Conservation (phyloP, 2,329 filamentous ascomycete species). For the Xylariaceae sp. region DNA sequence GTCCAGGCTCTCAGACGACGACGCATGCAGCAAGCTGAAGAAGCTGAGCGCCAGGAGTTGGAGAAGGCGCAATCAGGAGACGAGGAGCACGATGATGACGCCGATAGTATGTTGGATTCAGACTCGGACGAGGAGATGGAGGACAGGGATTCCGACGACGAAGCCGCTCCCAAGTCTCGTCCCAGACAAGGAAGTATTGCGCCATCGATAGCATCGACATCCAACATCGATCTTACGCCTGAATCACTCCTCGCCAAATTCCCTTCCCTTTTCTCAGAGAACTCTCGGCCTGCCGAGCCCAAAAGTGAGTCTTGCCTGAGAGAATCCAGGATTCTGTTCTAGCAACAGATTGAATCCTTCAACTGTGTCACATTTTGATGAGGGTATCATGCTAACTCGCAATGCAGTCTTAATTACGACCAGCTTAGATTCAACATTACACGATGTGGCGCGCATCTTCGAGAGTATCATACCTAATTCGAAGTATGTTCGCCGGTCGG, state of each 20-base stretch:
- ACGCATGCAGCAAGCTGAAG: slow-evolving; percentile 47
- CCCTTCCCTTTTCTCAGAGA: slow-evolving; percentile 55
- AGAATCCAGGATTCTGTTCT: no score
- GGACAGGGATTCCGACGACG: slow-evolving; percentile 37
- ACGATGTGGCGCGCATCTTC: slow-evolving; percentile 73
- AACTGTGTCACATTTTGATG: no score
- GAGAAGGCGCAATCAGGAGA: slow-evolving; percentile 30
- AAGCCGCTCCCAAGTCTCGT: slow-evolving; percentile 38
- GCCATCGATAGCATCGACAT: slow-evolving; percentile 55
- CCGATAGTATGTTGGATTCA: slow-evolving; percentile 76
- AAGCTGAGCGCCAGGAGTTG: slow-evolving; percentile 38
- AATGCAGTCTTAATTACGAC: slow-evolving; percentile 75
- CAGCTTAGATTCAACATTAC: slow-evolving; percentile 79
- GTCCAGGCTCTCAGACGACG: slow-evolving; percentile 51
- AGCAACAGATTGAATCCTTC: no score
- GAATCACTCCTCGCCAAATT: slow-evolving; percentile 57
- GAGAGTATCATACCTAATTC: slow-evolving; percentile 78
- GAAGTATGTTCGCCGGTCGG: slow-evolving; percentile 80
- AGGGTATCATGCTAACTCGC: slow-evolving; percentile 1
- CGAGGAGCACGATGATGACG: slow-evolving; percentile 43
- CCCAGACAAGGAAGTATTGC: slow-evolving; percentile 46
- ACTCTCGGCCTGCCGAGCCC: slow-evolving; percentile 53
- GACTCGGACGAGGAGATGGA: slow-evolving; percentile 46
- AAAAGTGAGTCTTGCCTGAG: slow-evolving; percentile 45
- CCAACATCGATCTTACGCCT: slow-evolving; percentile 57